These are phyloP conservation scores for Trichoderma sp. DNA, from an alignment of 2,329 filamentous ascomycete genomes.

Conservation along the genomic window DNA sequence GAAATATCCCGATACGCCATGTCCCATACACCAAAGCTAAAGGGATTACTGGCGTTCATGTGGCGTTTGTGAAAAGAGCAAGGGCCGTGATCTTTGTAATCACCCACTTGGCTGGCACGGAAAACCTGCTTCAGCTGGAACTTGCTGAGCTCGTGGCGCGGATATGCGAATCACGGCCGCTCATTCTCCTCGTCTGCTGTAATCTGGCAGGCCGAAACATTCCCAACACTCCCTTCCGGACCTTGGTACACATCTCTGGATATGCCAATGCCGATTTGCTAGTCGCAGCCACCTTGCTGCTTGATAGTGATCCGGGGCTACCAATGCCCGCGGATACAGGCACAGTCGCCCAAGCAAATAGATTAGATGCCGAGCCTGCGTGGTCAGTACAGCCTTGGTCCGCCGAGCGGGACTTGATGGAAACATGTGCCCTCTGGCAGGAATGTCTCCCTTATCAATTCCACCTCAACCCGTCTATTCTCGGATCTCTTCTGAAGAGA, in stretches of 20 bases:
- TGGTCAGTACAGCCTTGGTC: slow-evolving; percentile 46
- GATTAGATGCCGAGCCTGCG: slow-evolving; percentile 16
- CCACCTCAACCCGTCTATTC: slow-evolving; percentile 39
- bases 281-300: slow-evolving; percentile 50
- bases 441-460: slow-evolving; percentile 43
- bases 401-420: slow-evolving; percentile 37
- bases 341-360: background rate
- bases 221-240: slow-evolving; percentile 45
- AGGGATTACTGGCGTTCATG: slow-evolving; percentile 63
- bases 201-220: slow-evolving; percentile 39
- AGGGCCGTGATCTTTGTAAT: slow-evolving; percentile 60
- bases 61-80: slow-evolving; percentile 59
- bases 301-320: slow-evolving; percentile 35
- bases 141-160: slow-evolving; percentile 45
- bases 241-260: slow-evolving; percentile 48
- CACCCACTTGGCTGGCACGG: slow-evolving; percentile 44
- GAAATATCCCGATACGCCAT: slow-evolving; percentile 63
- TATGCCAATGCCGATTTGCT: slow-evolving; percentile 48
- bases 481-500: slow-evolving; percentile 49
- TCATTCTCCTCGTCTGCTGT: slow-evolving; percentile 53
- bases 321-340: slow-evolving; percentile 20
- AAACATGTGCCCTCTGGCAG: slow-evolving; percentile 48
- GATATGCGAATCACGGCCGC: slow-evolving; percentile 47
- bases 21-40: slow-evolving; percentile 64
- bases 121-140: slow-evolving; percentile 51